Base-by-base conservation (phyloP, 2,329 filamentous ascomycete species). In the Atkinsonella texensis region DNA sequence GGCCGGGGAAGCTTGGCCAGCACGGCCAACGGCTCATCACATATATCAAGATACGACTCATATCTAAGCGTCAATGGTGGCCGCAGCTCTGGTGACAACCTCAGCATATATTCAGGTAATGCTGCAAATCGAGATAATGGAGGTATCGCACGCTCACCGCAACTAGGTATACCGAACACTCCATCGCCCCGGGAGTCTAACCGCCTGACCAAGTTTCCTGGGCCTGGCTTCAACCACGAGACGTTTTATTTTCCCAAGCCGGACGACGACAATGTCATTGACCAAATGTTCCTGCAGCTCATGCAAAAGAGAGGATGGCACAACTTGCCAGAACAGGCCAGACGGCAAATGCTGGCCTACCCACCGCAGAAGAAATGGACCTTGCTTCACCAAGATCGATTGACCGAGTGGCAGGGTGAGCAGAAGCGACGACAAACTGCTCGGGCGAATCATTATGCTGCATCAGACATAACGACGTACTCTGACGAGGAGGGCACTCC, bases 241-340 rank as follows among this genome's bases (percentile, higher is more conserved):
- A 73, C 71, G 23, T 80, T 81, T 58, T 69, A 82, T 56, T 79
- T 93, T 49, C 78, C 82, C 46, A 81, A 85, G 60, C 89, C 89
- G 15, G 78, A 83, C 50, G 87, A 94, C 65, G 89, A 94, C 63
- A 80, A 83, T 53, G 72, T 95, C 13, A 86, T 96, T 45, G 89
- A 97, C 65, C 83, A 90, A 63, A 87, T 95, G 74, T 97, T 97
- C 63, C 75, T 90, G 62, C 84, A 89, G 49, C 73, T 98, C 57
- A 97, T 98, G 93, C 87, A 95, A 63, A 96, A 96, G 71, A 82
- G 93, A 70, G 93, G 91, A 57, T 97, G 90, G 88, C 93, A 95
- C 71, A 94, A 94, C 68, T 74, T 98, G 57, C 93, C 93, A 5
- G 93, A 98, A 63, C 89, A 95, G 71, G 93, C 93, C 32, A 82